Percentiles rank a stretch among this genome's conserved stretches.
These are phyloP conservation scores for Solanum sejunctum DNA, from an alignment of 257 asterid species.

Conservation along the genomic window DNA sequence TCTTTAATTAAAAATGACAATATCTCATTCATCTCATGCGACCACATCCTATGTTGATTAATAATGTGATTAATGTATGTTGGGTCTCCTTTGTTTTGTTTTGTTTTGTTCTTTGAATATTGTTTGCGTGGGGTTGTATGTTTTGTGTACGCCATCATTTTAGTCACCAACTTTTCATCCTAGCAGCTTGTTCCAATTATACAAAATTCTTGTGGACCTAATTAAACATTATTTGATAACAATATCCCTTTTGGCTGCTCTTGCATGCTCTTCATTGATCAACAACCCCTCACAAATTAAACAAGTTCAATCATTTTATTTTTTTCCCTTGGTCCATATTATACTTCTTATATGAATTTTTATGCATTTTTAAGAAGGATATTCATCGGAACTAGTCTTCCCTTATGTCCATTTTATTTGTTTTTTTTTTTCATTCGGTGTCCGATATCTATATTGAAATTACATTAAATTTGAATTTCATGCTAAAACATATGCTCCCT, in stretches of 20 bases:
- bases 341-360: not conserved
- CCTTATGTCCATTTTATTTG: not conserved
- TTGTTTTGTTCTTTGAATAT: not conserved
- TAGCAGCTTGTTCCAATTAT: not conserved
- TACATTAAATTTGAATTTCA: no score
- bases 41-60: no score
- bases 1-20: no score
- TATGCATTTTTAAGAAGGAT: not conserved
- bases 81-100: not conserved
- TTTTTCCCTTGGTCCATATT: not conserved
- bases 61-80: not conserved
- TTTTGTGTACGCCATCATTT: not conserved
- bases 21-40: no score
- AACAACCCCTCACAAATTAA: not conserved
- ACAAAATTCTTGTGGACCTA: not conserved
- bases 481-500: no score
- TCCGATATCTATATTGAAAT: no score
- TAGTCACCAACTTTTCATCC: not conserved
- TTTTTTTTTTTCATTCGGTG: not conserved
- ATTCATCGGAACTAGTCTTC: not conserved
- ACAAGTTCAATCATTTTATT: not conserved
- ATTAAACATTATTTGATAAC: not conserved
- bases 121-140: not conserved
- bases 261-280: not conserved
- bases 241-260: not conserved